Conservation (phyloP, 2,329 filamentous ascomycete species). For the Simplicillium aogashimaense region DNA sequence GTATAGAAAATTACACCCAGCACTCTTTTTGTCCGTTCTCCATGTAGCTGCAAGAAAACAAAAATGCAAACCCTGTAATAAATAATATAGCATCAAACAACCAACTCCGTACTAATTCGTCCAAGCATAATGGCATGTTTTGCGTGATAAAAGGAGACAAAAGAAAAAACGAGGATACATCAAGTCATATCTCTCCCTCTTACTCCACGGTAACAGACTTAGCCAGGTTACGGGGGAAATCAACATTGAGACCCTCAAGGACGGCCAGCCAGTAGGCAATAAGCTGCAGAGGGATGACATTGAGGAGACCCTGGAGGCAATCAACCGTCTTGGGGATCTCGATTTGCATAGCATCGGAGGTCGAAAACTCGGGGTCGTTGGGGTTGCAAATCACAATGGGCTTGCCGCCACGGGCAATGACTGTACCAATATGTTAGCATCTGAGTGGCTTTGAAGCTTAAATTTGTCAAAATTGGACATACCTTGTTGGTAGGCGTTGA, state of each 20-base stretch:
- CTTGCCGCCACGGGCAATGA: slow-evolving; percentile 90
- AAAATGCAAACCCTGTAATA: too few relatives aligned
- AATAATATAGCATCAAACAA: background rate
- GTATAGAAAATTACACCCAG: too few relatives aligned
- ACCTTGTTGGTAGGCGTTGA: slow-evolving; percentile 93
- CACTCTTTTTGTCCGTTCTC: too few relatives aligned
- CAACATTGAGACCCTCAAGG: slow-evolving; percentile 89
- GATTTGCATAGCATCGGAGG: slow-evolving; percentile 88
- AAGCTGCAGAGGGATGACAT: slow-evolving; percentile 93
- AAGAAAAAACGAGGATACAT: slow-evolving; percentile 11
- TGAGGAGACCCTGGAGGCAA: slow-evolving; percentile 89
- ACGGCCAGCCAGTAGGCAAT: slow-evolving; percentile 99
- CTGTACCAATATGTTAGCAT: slow-evolving; percentile 30
- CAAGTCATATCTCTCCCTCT: slow-evolving; percentile 12
- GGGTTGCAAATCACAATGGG: slow-evolving; percentile 98
- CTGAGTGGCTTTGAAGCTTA: background rate
- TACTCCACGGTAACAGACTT: slow-evolving; percentile 99
- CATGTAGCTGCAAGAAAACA: too few relatives aligned
- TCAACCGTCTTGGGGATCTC: slow-evolving; percentile 95
- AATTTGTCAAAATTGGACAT: slow-evolving; percentile 37
- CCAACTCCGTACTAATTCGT: background rate
- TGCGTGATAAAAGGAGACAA: slow-evolving; percentile 7
- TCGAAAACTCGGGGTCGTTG: slow-evolving; percentile 77
- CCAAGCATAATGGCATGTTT: background rate
- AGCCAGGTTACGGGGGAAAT: slow-evolving; percentile 96